Evolutionary conservation across 1,284 basidiomycete genomes (phyloP), one percentile per base, ranked within the genome.

Genomic region (Afroboletus lepidellus): DNA sequence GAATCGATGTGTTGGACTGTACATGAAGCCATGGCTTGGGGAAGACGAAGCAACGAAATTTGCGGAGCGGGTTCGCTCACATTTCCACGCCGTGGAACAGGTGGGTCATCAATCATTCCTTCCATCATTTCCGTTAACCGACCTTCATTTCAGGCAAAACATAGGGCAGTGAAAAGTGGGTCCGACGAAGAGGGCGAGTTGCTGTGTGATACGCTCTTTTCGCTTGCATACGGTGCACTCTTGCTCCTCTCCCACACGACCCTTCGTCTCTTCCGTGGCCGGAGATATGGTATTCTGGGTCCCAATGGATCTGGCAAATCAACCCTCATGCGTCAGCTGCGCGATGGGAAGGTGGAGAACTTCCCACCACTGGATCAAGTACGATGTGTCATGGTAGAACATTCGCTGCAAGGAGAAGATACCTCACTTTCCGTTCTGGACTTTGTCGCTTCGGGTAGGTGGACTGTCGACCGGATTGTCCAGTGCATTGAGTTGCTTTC

Each of bases 251-350:
- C 98, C 53, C 96, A 99, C 74, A 98, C 96, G 32, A 89, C 82
- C 29, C 81, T 99, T 57, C 89, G 92, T 58, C 84, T 99, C 52
- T 81, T 94, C 71, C 90, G 94, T 63, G 97, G 96, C 33, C 84
- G 84, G 60, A 83, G 93, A 56, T 99, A 99, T 74, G 96, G 97
- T 69, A 93, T 99, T 61, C 87, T 97, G 45, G 96, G 94, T 38
- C 83, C 91, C 32, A 99, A 99, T 74, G 96, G 96, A 61, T 91
- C 91, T 54, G 96, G 96, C 60, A 99, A 99, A 76, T 93, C 91
- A 41, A 99, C 97, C 1, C 80, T 99, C 50, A 89, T 99, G 85
- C 92, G 96, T 66, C 95, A 97, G 63, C 85, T 99, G 63, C 84
- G 91, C 43, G 94, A 96, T 65, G 90, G 91, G 52, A 97, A 97